These are phyloP conservation scores for Dendrobium officinale DNA, from an alignment of 106 monocot species.

Conservation along the genomic window DNA sequence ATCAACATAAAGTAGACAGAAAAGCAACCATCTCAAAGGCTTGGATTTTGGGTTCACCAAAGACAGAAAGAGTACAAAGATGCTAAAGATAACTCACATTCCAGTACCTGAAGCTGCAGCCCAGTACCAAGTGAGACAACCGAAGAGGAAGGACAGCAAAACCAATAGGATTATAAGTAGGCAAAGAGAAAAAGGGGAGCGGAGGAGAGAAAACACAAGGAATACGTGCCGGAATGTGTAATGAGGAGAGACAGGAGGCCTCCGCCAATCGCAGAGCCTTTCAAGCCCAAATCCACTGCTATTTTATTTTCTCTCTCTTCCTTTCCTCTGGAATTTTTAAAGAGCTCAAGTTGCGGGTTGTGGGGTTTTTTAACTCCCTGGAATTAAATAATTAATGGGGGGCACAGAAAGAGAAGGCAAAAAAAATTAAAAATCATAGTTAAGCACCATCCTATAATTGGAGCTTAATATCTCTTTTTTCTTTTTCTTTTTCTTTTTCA, in stretches of 20 bases:
- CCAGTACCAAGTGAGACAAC: neutral
- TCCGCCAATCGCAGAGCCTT: slow-evolving; percentile 1
- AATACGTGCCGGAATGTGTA: neutral
- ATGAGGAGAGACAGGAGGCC: neutral
- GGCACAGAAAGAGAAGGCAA: too few species aligned
- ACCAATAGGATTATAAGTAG: neutral
- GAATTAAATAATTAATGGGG: neutral
- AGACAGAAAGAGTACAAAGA: neutral
- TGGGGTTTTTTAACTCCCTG: neutral
- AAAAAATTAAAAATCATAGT: too few species aligned
- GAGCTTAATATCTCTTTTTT: neutral
- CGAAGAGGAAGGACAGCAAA: neutral
- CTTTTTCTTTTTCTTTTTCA: neutral
- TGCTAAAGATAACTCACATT: slow-evolving; percentile 1
- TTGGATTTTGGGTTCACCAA: neutral
- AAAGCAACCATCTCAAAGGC: neutral
- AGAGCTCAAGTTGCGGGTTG: neutral
- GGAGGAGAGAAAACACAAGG: neutral
- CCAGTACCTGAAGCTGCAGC: slow-evolving; percentile 6
- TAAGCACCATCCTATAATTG: neutral
- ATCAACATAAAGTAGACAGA: neutral
- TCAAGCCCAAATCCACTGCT: neutral
- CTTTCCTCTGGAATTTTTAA: neutral
- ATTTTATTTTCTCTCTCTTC: neutral
- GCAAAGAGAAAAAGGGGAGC: neutral